Evolutionary conservation across 192 early-diverging fungal genomes (phyloP).

Genomic region (Chytriomyces hyalinus): DNA sequence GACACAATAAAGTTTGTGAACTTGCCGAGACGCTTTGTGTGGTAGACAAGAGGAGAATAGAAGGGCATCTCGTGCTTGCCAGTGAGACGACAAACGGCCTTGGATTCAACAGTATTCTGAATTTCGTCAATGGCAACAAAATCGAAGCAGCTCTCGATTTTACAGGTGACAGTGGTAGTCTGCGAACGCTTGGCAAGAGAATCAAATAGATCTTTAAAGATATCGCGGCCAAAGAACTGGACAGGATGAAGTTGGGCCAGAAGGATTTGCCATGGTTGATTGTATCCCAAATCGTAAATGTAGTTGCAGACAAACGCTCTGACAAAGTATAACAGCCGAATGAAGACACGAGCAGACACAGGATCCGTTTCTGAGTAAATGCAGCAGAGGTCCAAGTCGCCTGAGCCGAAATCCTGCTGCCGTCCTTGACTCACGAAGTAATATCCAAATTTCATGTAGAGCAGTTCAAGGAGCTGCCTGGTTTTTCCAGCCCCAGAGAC

Average conservation of each 20-base stretch:
- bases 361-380: not conserved
- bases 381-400: not conserved
- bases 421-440: slow-evolving; percentile 10
- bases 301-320: slow-evolving; percentile 38
- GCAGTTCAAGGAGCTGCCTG: slow-evolving; percentile 32
- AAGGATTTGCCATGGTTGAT: slow-evolving; percentile 16
- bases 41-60: slow-evolving; percentile 38
- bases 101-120: too few species aligned
- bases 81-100: too few species aligned
- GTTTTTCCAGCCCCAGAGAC: slow-evolving; percentile 38
- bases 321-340: slow-evolving; percentile 37
- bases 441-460: slow-evolving; percentile 17
- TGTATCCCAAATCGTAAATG: slow-evolving; percentile 31
- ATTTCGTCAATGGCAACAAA: too few species aligned
- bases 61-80: slow-evolving; percentile 10
- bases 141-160: too few species aligned
- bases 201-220: slow-evolving; percentile 36
- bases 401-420: slow-evolving; percentile 23
- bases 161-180: not conserved
- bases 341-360: not conserved
- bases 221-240: slow-evolving; percentile 38
- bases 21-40: slow-evolving; percentile 32
- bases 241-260: slow-evolving; percentile 24
- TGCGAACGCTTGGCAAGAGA: not conserved
- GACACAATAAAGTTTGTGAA: slow-evolving; percentile 38